These are phyloP conservation scores for Globisporangium heterothallicum DNA, from an alignment of 352 stramenopile species.

Conservation along the genomic window DNA sequence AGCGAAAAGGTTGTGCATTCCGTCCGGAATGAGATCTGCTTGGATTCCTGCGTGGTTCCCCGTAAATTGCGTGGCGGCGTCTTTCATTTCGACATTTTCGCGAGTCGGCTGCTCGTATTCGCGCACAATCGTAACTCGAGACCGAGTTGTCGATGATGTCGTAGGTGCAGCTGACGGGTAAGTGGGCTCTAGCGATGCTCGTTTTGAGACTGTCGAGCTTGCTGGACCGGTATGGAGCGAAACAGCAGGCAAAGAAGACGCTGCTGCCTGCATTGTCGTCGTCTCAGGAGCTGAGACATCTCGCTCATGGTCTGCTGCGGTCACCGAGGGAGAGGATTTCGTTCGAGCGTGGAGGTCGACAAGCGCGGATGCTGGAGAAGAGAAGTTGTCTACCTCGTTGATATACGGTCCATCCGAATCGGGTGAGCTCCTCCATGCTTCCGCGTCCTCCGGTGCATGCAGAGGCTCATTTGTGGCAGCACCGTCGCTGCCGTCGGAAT, in stretches of 20 bases:
- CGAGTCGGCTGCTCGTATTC: constrained; percentile 26
- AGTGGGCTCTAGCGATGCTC: neutral
- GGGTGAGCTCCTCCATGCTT: neutral
- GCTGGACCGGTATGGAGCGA: neutral
- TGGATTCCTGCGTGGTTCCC: constrained; percentile 71
- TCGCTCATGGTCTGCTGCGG: neutral
- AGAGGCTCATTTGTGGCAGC: neutral
- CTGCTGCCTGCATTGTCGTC: neutral
- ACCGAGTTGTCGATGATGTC: constrained; percentile 1
- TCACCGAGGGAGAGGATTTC: neutral
- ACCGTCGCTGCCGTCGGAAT: constrained; percentile 12
- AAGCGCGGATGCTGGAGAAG: neutral
- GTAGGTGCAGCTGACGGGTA: neutral
- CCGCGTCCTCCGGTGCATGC: neutral
- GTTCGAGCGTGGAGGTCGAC: neutral
- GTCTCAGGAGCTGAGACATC: neutral
- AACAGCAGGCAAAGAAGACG: neutral
- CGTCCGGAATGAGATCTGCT: constrained; percentile 51
- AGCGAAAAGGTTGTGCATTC: constrained; percentile 37
- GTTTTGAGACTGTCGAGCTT: neutral
- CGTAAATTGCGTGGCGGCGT: constrained; percentile 66
- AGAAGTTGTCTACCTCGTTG: neutral
- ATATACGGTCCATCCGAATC: neutral
- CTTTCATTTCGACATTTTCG: constrained; percentile 39
- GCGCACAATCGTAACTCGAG: constrained; percentile 44